Conservation (phyloP, 495 filamentous ascomycete genomes). For the Aspergillus incahuasiensis region DNA sequence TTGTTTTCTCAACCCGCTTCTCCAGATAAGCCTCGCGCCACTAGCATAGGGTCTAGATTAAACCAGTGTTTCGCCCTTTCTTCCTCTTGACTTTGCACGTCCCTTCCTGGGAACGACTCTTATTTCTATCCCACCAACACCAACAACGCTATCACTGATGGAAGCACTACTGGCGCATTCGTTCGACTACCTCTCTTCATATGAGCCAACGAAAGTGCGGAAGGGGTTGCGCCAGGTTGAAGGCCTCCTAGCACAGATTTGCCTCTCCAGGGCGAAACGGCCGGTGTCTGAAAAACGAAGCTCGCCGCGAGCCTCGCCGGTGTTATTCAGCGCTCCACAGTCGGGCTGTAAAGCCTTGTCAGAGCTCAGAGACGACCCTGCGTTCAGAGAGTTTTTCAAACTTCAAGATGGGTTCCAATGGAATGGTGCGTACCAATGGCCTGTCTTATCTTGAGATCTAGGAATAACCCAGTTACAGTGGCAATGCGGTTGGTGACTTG, state of each 20-base stretch:
- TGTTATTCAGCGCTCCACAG: conserved; percentile 31
- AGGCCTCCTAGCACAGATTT: conserved; percentile 93
- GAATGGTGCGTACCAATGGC: conserved; percentile 70
- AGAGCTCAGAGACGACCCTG: conserved; percentile 75
- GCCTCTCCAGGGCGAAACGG: conserved; percentile 60
- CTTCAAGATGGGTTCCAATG: conserved; percentile 96
- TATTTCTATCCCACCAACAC: conserved; percentile 16
- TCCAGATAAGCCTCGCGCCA: conserved; percentile 15
- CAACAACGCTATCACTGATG: conserved; percentile 49
- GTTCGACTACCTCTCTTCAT: conserved; percentile 95
- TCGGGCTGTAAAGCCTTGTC: conserved; percentile 59
- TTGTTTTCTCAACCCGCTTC: conserved; percentile 4
- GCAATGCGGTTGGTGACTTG: conserved; percentile 80
- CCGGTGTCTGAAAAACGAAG: conserved; percentile 39
- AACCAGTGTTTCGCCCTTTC: conserved; percentile 4
- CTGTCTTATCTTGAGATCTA: background rate
- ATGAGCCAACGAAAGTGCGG: conserved; percentile 79
- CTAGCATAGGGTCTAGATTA: conserved; percentile 16
- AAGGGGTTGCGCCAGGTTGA: conserved; percentile 96
- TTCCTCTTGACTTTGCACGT: background rate
- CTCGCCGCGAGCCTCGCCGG: conserved; percentile 29
- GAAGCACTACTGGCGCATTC: conserved; percentile 87
- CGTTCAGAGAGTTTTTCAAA: conserved; percentile 94
- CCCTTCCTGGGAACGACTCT: conserved; percentile 4
- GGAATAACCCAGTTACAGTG: conserved; percentile 43